Percentiles rank a stretch among this genome's conserved stretches.
Conservation (phyloP, 1,284 basidiomycete genomes). For the Rugosomyces carneus region DNA sequence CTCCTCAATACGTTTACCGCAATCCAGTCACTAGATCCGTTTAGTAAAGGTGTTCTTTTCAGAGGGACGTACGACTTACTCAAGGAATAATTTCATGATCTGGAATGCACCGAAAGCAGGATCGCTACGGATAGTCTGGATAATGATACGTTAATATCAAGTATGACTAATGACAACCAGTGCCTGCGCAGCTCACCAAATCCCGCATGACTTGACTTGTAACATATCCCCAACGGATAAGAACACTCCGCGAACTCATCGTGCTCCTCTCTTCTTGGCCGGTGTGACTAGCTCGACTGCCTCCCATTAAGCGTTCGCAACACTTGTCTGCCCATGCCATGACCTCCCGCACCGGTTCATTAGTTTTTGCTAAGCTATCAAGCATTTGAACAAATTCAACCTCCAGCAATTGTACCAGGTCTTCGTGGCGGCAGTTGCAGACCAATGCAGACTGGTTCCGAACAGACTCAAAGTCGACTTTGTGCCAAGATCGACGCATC, state of each 20-base stretch:
- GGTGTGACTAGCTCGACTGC: constrained; percentile 42
- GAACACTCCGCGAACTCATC: constrained; percentile 80
- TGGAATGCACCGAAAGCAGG: constrained; percentile 87
- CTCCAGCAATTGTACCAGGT: constrained; percentile 76
- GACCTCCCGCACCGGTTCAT: constrained; percentile 78
- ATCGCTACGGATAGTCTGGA: constrained; percentile 80
- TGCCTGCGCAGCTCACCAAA: constrained; percentile 44
- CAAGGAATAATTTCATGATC: constrained; percentile 83
- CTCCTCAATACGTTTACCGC: constrained; percentile 79
- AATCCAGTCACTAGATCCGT: constrained; percentile 70
- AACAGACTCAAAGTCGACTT: constrained; percentile 84
- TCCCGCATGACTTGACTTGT: constrained; percentile 87
- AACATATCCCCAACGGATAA: constrained; percentile 88
- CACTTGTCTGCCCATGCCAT: constrained; percentile 88
- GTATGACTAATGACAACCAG: background rate
- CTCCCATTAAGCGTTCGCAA: constrained; percentile 75
- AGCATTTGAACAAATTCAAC: constrained; percentile 77
- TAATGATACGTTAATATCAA: background rate
- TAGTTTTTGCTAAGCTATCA: constrained; percentile 64
- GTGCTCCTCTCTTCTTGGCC: constrained; percentile 63
- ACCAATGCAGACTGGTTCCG: constrained; percentile 86
- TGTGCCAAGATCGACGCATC: constrained; percentile 82
- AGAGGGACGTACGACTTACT: constrained; percentile 45
- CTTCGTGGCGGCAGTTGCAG: constrained; percentile 86
- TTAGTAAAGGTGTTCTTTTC: constrained; percentile 13